A percentile compares a stretch with the other conserved stretches of the same genome.
Evolutionary conservation across 1,139 yeast genomes (phyloP).

Genomic region (Suhomyces guaymorum): DNA sequence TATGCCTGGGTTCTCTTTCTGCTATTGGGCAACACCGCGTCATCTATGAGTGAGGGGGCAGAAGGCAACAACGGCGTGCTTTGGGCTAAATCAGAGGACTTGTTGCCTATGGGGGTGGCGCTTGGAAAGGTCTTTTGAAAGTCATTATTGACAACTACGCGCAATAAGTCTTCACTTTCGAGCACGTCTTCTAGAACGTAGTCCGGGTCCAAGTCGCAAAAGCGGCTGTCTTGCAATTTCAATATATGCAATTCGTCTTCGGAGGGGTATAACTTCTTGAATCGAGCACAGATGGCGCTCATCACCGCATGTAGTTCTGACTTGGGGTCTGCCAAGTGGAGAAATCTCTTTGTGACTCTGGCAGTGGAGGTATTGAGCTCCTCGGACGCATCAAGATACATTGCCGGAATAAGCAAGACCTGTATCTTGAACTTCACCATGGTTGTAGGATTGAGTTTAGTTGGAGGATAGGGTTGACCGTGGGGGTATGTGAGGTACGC

Average conservation of each 20-base stretch:
- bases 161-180: constrained; percentile 52
- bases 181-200: constrained; percentile 65
- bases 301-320: constrained; percentile 50
- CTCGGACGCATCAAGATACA: constrained; percentile 18
- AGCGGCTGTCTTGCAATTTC: constrained; percentile 61
- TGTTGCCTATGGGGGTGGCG: constrained; percentile 7
- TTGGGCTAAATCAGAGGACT: constrained; percentile 13
- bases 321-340: constrained; percentile 56
- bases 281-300: constrained; percentile 51
- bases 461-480: neutral
- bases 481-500: constrained; percentile 1
- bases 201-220: constrained; percentile 79
- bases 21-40: constrained; percentile 17
- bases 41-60: constrained; percentile 16
- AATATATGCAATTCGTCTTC: constrained; percentile 53
- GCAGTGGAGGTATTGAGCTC: constrained; percentile 14
- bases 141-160: constrained; percentile 50
- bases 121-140: constrained; percentile 9
- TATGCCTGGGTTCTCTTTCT: constrained; percentile 27
- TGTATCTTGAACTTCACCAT: constrained; percentile 39
- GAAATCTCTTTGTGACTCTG: constrained; percentile 34
- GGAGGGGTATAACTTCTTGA: constrained; percentile 62
- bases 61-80: constrained; percentile 15
- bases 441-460: neutral
- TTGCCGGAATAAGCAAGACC: constrained; percentile 39